These are phyloP conservation scores for Acanthamoeba royreba DNA, from an alignment of 208 protist genomes.

Conservation along the genomic window DNA sequence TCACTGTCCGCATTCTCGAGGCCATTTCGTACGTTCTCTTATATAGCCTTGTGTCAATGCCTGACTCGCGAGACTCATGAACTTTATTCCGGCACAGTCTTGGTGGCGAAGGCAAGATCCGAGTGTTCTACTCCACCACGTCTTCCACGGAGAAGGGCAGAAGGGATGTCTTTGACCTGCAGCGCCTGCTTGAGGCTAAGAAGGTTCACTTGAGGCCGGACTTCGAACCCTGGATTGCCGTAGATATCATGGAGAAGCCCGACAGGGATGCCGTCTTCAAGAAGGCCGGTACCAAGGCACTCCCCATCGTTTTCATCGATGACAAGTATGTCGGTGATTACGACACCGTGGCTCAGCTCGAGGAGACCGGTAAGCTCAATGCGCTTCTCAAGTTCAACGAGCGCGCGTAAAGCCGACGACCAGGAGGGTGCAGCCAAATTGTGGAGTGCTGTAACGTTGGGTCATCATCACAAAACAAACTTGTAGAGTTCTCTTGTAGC, in stretches of 20 bases:
- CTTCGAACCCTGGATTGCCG: constrained; percentile 53
- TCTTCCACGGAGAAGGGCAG: constrained; percentile 34
- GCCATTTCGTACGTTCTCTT: not conserved
- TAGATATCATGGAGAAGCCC: constrained; percentile 47
- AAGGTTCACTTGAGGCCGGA: constrained; percentile 44
- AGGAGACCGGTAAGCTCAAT: constrained; percentile 48
- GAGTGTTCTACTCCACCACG: constrained; percentile 53
- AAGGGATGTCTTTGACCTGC: constrained; percentile 8
- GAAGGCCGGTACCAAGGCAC: not conserved
- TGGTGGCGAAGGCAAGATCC: constrained; percentile 49
- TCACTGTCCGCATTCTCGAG: constrained; percentile 36
- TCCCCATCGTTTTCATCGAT: constrained; percentile 54
- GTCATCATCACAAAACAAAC: no score
- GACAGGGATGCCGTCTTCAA: constrained; percentile 47
- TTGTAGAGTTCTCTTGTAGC: no score
- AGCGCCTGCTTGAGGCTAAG: constrained; percentile 52
- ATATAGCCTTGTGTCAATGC: not conserved
- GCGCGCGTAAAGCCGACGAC: not conserved
- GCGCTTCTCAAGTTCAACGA: constrained; percentile 44
- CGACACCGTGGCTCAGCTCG: constrained; percentile 17
- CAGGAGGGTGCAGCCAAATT: no score
- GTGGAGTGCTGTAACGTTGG: no score
- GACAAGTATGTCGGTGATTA: constrained; percentile 37
- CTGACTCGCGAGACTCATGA: not conserved
- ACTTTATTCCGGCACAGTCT: not conserved